These are phyloP conservation scores for Fusarium sp. DNA, from an alignment of 2,329 filamentous ascomycete species.

Conservation along the genomic window DNA sequence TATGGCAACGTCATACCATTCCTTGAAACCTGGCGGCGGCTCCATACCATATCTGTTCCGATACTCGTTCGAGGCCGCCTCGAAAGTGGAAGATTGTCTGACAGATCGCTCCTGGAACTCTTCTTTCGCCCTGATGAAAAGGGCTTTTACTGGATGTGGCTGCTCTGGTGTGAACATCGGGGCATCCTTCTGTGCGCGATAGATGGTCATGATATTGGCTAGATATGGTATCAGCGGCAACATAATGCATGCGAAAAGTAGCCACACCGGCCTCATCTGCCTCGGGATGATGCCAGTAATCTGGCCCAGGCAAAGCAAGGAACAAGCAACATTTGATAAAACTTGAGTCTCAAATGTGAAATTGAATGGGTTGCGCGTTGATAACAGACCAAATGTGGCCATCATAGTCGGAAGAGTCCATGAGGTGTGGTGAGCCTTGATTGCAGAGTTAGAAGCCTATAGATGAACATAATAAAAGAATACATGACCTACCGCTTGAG, in stretches of 20 bases:
- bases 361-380: neutral
- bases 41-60: constrained; percentile 56
- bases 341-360: neutral
- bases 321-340: neutral
- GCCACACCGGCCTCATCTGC: neutral
- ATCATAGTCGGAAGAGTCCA: neutral
- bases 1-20: constrained; percentile 59
- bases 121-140: constrained; percentile 47
- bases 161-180: neutral
- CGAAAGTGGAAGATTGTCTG: constrained; percentile 54
- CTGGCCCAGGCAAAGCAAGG: neutral
- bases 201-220: neutral
- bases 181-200: neutral
- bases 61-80: constrained; percentile 56
- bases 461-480: neutral
- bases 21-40: constrained; percentile 60
- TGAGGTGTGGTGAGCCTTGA: neutral
- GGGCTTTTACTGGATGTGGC: neutral
- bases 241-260: neutral
- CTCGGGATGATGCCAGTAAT: neutral
- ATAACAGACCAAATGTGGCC: neutral
- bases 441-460: neutral
- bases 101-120: constrained; percentile 51
- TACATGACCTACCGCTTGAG: neutral
- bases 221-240: neutral